Conservation (phyloP, 345 rosid species). For the Eucalyptus polybractea region DNA sequence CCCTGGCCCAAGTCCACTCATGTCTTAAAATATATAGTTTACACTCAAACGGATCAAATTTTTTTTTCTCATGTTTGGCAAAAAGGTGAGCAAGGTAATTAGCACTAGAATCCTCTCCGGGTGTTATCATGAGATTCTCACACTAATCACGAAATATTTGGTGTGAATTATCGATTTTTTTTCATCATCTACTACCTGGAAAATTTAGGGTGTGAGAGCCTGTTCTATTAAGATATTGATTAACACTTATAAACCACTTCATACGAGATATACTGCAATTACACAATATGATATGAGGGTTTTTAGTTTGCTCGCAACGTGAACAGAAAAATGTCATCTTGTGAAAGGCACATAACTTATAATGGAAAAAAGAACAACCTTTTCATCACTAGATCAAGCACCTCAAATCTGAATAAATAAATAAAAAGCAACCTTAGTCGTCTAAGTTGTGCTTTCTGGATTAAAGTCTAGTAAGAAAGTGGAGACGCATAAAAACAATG, state of each 20-base stretch:
- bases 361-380: background rate
- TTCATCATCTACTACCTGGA: background rate
- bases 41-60: no score
- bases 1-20: no score
- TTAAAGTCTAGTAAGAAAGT: background rate
- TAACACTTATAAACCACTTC: background rate
- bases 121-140: no score
- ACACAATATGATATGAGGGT: background rate
- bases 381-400: background rate
- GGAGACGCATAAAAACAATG: background rate
- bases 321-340: rapidly evolving
- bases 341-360: no score
- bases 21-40: no score
- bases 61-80: no score
- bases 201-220: no score
- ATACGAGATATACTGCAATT: no score
- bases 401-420: background rate
- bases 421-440: background rate
- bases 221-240: background rate
- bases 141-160: background rate
- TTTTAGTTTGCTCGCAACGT: background rate
- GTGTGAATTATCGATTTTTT: background rate
- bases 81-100: no score
- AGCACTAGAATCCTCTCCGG: no score
- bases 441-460: background rate